Base-by-base conservation (phyloP, 495 filamentous ascomycete species). In the Tuber aestivum region DNA sequence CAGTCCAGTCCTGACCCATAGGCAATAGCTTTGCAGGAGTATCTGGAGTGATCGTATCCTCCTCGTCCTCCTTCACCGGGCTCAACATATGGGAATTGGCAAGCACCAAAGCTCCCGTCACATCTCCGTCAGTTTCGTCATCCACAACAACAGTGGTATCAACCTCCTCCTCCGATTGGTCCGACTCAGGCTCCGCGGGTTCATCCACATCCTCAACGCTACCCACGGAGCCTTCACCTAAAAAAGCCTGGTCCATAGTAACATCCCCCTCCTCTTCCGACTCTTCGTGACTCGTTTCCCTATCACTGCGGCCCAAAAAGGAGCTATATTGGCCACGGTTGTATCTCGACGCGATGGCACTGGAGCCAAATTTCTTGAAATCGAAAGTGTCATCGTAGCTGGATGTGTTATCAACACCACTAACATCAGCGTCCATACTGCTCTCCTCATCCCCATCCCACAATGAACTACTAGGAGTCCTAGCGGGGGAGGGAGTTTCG, bases 221-320 rank as follows among this genome's bases (percentile, higher is more conserved):
- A 89, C 90, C 92, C 89, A 90, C 91, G 89, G 91, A 92, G 89
- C 91, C 89, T 85, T 92, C 90, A 88, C 90, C 93, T 90, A 92
- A 94, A 93, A 95, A 94, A 94, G 92, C 92, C 87, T 91, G 87
- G 41, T 79, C 76, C 71, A 82, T 77, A 56, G 76, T 76, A 21
- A 75, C 76, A 78, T 85, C 79, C 70, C 61, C 85, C 84, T 84
- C 89, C 70, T 85, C 83, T 21, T 89, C 86, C 80, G 50, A 83
- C 83, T 86, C 88, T 68, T 90, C 89, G 75, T 89, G 86, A 23
- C 87, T 86, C 68, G 86, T 85, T 40, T 80, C 79, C 40, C 70
- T 70, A 74, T 75, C 75, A 41, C 42, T 42, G 27, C 41, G 50
- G 18, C 73, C 77, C 77, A 79, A 79, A 83, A 96, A 97, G n/a